Percentiles rank a stretch among this genome's conserved stretches.
These are phyloP conservation scores for Pleurotus tuber-regium DNA, from an alignment of 768 basidiomycete species.

Conservation along the genomic window DNA sequence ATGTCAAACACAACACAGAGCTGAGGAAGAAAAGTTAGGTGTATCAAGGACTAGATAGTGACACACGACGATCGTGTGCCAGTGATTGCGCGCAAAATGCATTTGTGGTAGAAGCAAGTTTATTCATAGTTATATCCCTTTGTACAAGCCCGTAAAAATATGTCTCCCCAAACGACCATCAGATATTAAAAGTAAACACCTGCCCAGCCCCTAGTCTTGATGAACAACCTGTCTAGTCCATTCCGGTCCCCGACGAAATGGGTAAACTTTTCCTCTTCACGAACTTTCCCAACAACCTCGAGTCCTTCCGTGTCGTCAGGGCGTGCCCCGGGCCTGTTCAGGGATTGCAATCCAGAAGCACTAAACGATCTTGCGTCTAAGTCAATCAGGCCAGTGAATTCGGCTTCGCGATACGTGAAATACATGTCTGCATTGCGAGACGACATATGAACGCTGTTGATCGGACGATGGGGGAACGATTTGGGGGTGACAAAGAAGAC, in stretches of 20 bases:
- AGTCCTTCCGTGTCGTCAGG: slow-evolving; percentile 11
- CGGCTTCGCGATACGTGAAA: slow-evolving; percentile 50
- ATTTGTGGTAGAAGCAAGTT: too few species aligned
- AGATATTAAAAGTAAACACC: slow-evolving; percentile 40
- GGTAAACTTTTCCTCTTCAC: slow-evolving; percentile 29
- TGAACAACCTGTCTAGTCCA: slow-evolving; percentile 35
- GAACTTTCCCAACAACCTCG: background rate
- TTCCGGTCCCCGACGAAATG: slow-evolving; percentile 38
- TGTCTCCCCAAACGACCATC: too few species aligned
- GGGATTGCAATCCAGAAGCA: slow-evolving; percentile 25
- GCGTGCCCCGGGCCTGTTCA: slow-evolving; percentile 8
- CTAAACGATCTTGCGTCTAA: slow-evolving; percentile 41
- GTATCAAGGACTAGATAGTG: background rate
- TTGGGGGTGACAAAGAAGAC: slow-evolving; percentile 41
- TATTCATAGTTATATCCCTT: too few species aligned
- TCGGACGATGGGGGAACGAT: slow-evolving; percentile 41
- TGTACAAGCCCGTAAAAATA: too few species aligned
- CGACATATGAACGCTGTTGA: slow-evolving; percentile 45
- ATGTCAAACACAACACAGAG: background rate
- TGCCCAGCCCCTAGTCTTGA: slow-evolving; percentile 46
- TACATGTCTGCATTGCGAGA: slow-evolving; percentile 52
- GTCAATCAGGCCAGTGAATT: slow-evolving; percentile 46
- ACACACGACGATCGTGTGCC: too few species aligned
- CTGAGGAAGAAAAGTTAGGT: background rate
- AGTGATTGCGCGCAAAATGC: too few species aligned